Evolutionary conservation across 2,329 filamentous ascomycete genomes (phyloP).

Genomic region (Allantophomopsis cytisporea): DNA sequence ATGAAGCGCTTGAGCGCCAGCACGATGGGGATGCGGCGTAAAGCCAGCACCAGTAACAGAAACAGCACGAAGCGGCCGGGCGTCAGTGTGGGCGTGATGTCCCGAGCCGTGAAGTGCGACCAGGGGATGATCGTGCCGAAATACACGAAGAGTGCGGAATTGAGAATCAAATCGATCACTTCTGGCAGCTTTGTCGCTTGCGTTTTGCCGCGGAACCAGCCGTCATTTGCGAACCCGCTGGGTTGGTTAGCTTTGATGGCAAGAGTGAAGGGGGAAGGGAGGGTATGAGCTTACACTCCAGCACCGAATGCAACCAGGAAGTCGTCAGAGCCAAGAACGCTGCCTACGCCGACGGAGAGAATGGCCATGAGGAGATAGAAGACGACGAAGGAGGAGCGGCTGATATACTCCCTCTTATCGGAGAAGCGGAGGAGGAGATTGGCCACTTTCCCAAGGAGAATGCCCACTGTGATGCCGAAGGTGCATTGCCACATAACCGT

Average conservation of each 20-base stretch:
- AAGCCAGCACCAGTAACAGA: constrained; percentile 61
- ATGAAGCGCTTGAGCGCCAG: constrained; percentile 80
- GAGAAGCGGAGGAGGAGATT: constrained; percentile 77
- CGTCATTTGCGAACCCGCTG: constrained; percentile 83
- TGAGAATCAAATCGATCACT: constrained; percentile 89
- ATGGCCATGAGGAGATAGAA: constrained; percentile 67
- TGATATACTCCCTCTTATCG: constrained; percentile 58
- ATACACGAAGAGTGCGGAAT: constrained; percentile 82
- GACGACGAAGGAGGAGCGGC: constrained; percentile 19
- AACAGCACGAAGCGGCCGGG: constrained; percentile 49
- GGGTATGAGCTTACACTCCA: constrained; percentile 25
- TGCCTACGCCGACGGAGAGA: constrained; percentile 77
- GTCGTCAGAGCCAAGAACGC: constrained; percentile 85
- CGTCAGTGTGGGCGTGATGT: constrained; percentile 52
- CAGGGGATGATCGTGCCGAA: constrained; percentile 79
- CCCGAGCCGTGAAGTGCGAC: constrained; percentile 52
- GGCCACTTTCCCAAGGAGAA: constrained; percentile 64
- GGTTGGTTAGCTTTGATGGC: too few species aligned
- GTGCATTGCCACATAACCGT: constrained; percentile 72
- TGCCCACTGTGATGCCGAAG: constrained; percentile 71
- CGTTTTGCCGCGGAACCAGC: constrained; percentile 86
- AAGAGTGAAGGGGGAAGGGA: too few species aligned
- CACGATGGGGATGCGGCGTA: constrained; percentile 75
- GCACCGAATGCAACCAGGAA: constrained; percentile 87
- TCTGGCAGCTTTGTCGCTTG: constrained; percentile 86